Evolutionary conservation across 2,329 filamentous ascomycete species (phyloP).

Genomic region (Aspergillus clavatus): DNA sequence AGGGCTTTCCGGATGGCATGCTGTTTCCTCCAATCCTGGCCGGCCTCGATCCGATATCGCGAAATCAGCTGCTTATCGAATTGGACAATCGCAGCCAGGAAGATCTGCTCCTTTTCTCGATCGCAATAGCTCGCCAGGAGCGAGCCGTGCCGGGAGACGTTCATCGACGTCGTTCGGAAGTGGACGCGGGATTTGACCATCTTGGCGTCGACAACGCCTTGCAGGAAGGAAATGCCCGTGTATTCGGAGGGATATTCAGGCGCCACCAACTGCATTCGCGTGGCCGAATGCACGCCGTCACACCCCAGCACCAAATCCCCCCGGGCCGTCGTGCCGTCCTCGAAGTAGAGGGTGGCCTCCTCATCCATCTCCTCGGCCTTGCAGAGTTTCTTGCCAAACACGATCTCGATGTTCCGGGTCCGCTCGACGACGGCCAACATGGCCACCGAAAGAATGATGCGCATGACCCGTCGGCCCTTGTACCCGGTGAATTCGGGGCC

Average conservation of each 20-base stretch:
- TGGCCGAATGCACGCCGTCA: slow-evolving; percentile 40
- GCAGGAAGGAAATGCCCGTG: slow-evolving; percentile 39
- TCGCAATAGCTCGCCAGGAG: slow-evolving; percentile 40
- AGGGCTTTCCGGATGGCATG: slow-evolving; percentile 32
- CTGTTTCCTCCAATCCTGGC: slow-evolving; percentile 33
- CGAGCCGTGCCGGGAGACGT: slow-evolving; percentile 36
- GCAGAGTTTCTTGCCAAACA: slow-evolving; percentile 41
- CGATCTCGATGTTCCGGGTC: slow-evolving; percentile 33
- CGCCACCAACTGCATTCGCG: slow-evolving; percentile 36
- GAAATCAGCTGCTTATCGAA: slow-evolving; percentile 27
- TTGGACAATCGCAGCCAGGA: slow-evolving; percentile 38
- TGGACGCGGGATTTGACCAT: slow-evolving; percentile 26
- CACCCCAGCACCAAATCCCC: slow-evolving; percentile 39
- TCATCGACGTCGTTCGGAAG: slow-evolving; percentile 38
- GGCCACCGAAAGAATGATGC: slow-evolving; percentile 38
- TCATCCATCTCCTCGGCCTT: slow-evolving; percentile 31
- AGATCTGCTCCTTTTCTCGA: slow-evolving; percentile 32
- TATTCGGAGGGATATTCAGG: slow-evolving; percentile 33
- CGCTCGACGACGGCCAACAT: slow-evolving; percentile 38
- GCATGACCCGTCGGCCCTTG: slow-evolving; percentile 40
- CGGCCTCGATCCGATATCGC: slow-evolving; percentile 21
- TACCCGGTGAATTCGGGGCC: slow-evolving; percentile 38
- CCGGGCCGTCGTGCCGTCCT: slow-evolving; percentile 31
- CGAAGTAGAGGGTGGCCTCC: slow-evolving; percentile 33
- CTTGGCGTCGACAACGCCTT: slow-evolving; percentile 29